A percentile compares a stretch with the other conserved stretches of the same genome.
phyloP scores from a whole-genome alignment of 805 yeast genomes.

The Yarrowia sp. region DNA sequence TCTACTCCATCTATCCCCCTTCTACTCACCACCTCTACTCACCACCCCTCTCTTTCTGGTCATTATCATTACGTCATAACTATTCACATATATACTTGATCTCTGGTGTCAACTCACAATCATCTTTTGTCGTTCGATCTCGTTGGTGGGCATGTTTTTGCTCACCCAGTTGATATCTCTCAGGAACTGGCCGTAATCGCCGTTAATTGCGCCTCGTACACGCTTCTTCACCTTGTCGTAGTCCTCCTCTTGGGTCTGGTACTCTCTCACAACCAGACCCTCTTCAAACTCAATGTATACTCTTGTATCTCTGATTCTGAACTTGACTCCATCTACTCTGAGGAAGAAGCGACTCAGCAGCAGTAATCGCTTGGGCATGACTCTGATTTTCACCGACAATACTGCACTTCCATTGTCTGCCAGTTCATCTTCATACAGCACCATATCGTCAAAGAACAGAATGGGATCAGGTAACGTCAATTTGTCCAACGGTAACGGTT shows the following conservation, averaged over 20 bases:
- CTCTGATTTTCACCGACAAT: slow-evolving; percentile 79
- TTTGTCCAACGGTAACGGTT: slow-evolving; percentile 70
- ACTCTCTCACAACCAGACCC: slow-evolving; percentile 73
- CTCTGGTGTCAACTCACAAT: background rate
- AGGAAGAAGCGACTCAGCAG: slow-evolving; percentile 78
- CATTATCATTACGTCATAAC: slow-evolving; percentile 32
- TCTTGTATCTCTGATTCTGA: slow-evolving; percentile 85
- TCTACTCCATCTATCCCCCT: too few relatives aligned
- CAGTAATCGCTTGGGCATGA: slow-evolving; percentile 82
- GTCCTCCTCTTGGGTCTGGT: slow-evolving; percentile 68
- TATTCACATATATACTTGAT: slow-evolving; percentile 26
- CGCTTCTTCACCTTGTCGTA: slow-evolving; percentile 55
- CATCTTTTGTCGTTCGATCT: slow-evolving; percentile 50
- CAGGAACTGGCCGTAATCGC: slow-evolving; percentile 70
- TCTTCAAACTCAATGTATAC: slow-evolving; percentile 78
- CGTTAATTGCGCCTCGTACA: slow-evolving; percentile 62
- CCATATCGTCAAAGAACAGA: slow-evolving; percentile 84
- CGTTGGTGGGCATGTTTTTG: slow-evolving; percentile 60
- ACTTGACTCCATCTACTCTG: slow-evolving; percentile 87
- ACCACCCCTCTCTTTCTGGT: background rate
- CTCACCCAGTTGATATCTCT: slow-evolving; percentile 91
- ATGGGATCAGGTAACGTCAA: slow-evolving; percentile 82
- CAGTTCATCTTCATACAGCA: slow-evolving; percentile 90
- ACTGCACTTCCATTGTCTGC: slow-evolving; percentile 95
- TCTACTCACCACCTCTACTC: too few relatives aligned